These are phyloP conservation scores for Dioscorea cayenensis DNA, from an alignment of 116 monocot genomes.

Conservation along the genomic window DNA sequence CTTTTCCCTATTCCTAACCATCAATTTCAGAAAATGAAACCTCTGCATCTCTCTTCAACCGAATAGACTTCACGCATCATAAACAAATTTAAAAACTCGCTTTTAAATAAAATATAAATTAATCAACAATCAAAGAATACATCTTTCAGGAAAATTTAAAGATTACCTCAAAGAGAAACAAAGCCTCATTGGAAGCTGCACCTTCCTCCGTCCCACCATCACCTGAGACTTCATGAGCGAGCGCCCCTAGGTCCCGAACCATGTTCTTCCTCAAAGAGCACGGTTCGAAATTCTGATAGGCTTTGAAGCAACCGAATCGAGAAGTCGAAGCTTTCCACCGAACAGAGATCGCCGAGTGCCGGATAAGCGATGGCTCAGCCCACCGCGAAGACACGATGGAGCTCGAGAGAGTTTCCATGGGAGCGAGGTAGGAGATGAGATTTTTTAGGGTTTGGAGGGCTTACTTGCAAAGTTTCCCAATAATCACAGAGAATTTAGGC, in stretches of 20 bases:
- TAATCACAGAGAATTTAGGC: too few species aligned
- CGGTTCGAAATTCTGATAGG: not conserved
- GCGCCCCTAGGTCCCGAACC: too few species aligned
- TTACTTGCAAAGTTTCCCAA: too few species aligned
- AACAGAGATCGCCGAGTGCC: not conserved
- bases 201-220: conserved; percentile 9
- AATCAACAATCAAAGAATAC: not conserved
- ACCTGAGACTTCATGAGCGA: not conserved
- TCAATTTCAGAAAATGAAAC: not conserved
- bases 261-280: too few species aligned
- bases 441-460: too few species aligned
- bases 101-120: too few species aligned
- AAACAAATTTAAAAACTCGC: too few species aligned
- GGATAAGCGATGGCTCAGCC: not conserved
- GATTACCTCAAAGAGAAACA: conserved; percentile 5
- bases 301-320: not conserved
- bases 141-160: not conserved
- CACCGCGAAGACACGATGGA: conserved; percentile 1
- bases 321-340: not conserved
- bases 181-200: not conserved
- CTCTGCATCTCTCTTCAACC: too few species aligned
- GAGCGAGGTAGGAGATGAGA: not conserved
- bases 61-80: not conserved
- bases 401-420: conserved; percentile 17
- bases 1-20: not conserved